Percentiles rank a stretch among this genome's conserved stretches.
Conservation (phyloP, 202 grass and related monocot species). For the Bolboschoenoplectus hybrid region DNA sequence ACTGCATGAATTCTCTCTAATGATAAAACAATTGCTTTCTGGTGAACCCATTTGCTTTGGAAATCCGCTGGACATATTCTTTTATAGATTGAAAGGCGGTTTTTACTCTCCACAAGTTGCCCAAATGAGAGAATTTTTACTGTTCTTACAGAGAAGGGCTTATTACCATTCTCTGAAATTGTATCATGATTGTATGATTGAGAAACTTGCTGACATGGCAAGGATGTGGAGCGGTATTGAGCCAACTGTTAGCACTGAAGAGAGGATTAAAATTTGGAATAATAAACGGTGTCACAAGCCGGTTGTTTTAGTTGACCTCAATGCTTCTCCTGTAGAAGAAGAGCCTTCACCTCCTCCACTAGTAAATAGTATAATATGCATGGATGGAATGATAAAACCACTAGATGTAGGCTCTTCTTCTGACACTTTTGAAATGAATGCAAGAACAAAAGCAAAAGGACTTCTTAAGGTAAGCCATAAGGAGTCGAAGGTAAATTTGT, state of each 20-base stretch:
- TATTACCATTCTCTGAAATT: constrained; percentile 69
- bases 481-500: constrained; percentile 44
- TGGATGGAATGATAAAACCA: constrained; percentile 34
- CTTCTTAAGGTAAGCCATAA: constrained; percentile 43
- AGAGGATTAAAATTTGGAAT: constrained; percentile 54
- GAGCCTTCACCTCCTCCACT: constrained; percentile 39
- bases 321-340: constrained; percentile 50
- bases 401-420: constrained; percentile 26
- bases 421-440: constrained; percentile 21
- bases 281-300: constrained; percentile 40
- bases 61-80: constrained; percentile 55
- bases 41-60: constrained; percentile 72
- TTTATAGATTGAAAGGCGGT: constrained; percentile 57
- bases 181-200: constrained; percentile 61
- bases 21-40: constrained; percentile 64
- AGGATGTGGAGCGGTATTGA: constrained; percentile 49
- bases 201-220: constrained; percentile 55
- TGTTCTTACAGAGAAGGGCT: constrained; percentile 53
- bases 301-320: constrained; percentile 48
- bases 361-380: constrained; percentile 53
- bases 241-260: constrained; percentile 38
- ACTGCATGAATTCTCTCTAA: constrained; percentile 48
- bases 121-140: constrained; percentile 55
- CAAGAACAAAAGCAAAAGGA: constrained; percentile 50
- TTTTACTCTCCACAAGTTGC: constrained; percentile 76